Evolutionary conservation across 2,329 filamentous ascomycete genomes (phyloP).

Genomic region (Arachnomyces sp.): DNA sequence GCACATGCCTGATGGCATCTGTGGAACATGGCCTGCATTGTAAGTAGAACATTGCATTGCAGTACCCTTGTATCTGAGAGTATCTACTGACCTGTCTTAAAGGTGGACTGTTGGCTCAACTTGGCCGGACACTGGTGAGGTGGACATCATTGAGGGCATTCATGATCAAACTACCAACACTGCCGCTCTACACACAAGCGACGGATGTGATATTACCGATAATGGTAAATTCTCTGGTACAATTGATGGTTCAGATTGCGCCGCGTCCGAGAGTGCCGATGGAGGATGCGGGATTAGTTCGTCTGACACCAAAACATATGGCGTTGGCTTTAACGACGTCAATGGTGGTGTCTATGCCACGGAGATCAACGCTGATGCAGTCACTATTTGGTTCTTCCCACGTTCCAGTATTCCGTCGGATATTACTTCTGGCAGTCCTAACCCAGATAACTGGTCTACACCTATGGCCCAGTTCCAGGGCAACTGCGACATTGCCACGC

Average conservation of each 20-base stretch:
- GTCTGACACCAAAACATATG: constrained; percentile 46
- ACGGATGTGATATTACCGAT: constrained; percentile 14
- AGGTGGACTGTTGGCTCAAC: constrained; percentile 45
- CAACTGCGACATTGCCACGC: constrained; percentile 57
- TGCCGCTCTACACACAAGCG: constrained; percentile 55
- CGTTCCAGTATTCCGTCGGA: constrained; percentile 34
- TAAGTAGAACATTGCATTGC: too few relatives aligned
- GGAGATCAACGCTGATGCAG: constrained; percentile 41
- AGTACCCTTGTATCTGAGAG: too few relatives aligned
- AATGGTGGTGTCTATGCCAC: constrained; percentile 60
- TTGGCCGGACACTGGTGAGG: constrained; percentile 60
- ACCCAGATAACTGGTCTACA: constrained; percentile 35
- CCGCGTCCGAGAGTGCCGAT: constrained; percentile 3
- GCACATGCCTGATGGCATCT: constrained; percentile 27
- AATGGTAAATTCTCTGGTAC: constrained; percentile 27
- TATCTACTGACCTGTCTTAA: constrained; percentile 1
- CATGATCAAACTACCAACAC: constrained; percentile 49
- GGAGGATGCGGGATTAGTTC: constrained; percentile 50
- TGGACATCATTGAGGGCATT: constrained; percentile 66
- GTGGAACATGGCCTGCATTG: constrained; percentile 33
- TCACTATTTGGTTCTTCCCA: constrained; percentile 43
- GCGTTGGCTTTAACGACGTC: constrained; percentile 57
- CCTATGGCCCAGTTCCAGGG: constrained; percentile 54
- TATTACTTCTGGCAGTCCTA: constrained; percentile 32
- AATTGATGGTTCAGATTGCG: constrained; percentile 44